Base-by-base conservation (phyloP, 768 basidiomycete species). In the Suillus brevipes region DNA sequence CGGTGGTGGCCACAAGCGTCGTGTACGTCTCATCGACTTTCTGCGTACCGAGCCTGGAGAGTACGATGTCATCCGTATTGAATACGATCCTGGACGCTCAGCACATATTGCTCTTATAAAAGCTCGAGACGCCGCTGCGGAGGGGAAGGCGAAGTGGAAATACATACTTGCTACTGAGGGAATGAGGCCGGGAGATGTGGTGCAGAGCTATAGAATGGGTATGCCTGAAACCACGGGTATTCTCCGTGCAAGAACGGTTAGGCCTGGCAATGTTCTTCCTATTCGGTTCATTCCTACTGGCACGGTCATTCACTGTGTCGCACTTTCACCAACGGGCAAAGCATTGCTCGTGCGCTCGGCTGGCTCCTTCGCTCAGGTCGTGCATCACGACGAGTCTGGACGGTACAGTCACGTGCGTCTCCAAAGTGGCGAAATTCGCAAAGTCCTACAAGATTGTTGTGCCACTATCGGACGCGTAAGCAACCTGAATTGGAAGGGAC, bases 121-220 rank as follows among this genome's bases (percentile, higher is more conserved):
- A 73, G 89, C 86, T 72, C 81, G 89, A 59, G 81, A 87, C 68
- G 75, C 82, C 4, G 74, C 73, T 10, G 82, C 85, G 38, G 80
- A 83, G 66, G 90, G 86, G 1, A 75, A 64, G 65, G 80, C 84
- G 66, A 83, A 80, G 70, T 97, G 91, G 88, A 91, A 88, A 72
- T 99, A 99, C 74, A 95, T 99, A 72, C 80, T 99, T 53, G 95
- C 97, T 2, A 89, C 92, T 8, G 94, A 96, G 67, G 95, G 93
- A 6, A 78, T 98, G 69, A 81, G 92, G 47, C 92, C 94, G 6
- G 97, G 97, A 1, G 91, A 96, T 70, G 82, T 87, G 34, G 93
- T 99, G 55, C 87, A 92, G 77, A 92, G 90, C 67, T 99, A 93
- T 78, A 82, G 93, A 62, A 77, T 83, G 64, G 95, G 95, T 37